Percentiles rank a stretch among this genome's conserved stretches.
Conservation (phyloP, 495 filamentous ascomycete genomes). For the Penicillium subrubescens region DNA sequence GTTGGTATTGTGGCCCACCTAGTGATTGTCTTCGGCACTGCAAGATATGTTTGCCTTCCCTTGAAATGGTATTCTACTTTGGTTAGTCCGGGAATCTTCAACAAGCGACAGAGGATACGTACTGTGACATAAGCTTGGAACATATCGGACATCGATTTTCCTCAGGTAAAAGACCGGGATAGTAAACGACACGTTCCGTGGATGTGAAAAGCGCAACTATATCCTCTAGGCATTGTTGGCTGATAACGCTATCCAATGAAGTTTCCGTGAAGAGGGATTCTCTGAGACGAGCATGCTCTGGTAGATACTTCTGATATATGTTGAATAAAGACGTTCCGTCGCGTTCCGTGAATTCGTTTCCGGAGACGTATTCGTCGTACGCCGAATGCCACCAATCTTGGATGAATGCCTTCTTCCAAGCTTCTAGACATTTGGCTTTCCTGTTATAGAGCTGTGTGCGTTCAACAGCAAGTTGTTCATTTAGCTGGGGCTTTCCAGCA, state of each 20-base stretch:
- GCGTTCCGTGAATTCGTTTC: constrained; percentile 1
- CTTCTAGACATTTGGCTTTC: background rate
- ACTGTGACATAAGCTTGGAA: background rate
- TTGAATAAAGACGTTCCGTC: background rate
- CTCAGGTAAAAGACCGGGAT: background rate
- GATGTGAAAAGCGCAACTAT: background rate
- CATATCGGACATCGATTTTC: background rate
- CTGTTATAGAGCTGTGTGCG: background rate
- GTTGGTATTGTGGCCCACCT: background rate
- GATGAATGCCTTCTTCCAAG: background rate
- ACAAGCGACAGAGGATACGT: background rate
- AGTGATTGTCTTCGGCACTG: background rate
- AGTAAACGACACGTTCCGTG: background rate
- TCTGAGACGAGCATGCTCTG: background rate
- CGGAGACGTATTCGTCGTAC: background rate
- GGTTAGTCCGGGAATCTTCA: background rate
- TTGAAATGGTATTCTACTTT: background rate
- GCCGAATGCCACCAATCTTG: background rate
- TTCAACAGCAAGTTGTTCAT: background rate
- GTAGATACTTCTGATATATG: background rate
- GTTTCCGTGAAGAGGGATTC: background rate
- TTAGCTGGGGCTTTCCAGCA: background rate
- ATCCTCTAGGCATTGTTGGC: background rate
- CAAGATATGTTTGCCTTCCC: background rate
- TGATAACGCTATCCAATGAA: background rate